Evolutionary conservation across 2,329 filamentous ascomycete genomes (phyloP).

Genomic region (Magnaporthiopsis poae): DNA sequence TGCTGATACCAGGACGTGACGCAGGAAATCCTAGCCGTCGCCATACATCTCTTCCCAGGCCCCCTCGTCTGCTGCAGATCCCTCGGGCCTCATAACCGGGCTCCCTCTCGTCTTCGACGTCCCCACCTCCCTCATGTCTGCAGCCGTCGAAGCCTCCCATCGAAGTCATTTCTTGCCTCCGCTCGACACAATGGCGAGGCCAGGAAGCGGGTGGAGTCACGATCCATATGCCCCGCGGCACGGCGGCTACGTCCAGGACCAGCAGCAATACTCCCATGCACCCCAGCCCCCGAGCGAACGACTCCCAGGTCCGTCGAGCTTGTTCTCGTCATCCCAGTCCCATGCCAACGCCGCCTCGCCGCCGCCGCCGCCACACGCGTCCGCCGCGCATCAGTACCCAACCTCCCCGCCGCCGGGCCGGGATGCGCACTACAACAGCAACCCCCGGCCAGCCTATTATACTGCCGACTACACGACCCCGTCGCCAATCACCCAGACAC

Average conservation of each 20-base stretch:
- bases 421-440: slow-evolving; percentile 13
- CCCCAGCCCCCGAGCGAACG: slow-evolving; percentile 6
- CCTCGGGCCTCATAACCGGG: not conserved
- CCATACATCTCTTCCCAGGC: not conserved
- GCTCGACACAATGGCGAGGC: slow-evolving; percentile 27
- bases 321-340: slow-evolving; percentile 15
- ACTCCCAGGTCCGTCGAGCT: slow-evolving; percentile 19
- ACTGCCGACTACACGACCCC: slow-evolving; percentile 22
- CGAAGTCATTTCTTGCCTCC: slow-evolving; percentile 22
- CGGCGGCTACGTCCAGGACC: slow-evolving; percentile 12
- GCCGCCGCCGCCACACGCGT: slow-evolving; percentile 7
- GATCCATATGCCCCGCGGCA: slow-evolving; percentile 16
- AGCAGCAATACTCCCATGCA: slow-evolving; percentile 8
- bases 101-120: slow-evolving; percentile 1
- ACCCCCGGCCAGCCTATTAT: slow-evolving; percentile 16
- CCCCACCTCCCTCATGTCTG: slow-evolving; percentile 22
- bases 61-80: not conserved
- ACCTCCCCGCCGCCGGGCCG: slow-evolving; percentile 10
- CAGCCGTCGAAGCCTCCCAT: slow-evolving; percentile 20
- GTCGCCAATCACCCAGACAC: slow-evolving; percentile 22
- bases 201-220: slow-evolving; percentile 22
- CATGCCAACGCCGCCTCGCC: slow-evolving; percentile 11
- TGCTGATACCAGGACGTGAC: slow-evolving; percentile 2
- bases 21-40: not conserved
- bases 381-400: not conserved